Evolutionary conservation across 345 rosid species (phyloP), one percentile per base, ranked within the genome.

Genomic region (Capsella bursapastoris): DNA sequence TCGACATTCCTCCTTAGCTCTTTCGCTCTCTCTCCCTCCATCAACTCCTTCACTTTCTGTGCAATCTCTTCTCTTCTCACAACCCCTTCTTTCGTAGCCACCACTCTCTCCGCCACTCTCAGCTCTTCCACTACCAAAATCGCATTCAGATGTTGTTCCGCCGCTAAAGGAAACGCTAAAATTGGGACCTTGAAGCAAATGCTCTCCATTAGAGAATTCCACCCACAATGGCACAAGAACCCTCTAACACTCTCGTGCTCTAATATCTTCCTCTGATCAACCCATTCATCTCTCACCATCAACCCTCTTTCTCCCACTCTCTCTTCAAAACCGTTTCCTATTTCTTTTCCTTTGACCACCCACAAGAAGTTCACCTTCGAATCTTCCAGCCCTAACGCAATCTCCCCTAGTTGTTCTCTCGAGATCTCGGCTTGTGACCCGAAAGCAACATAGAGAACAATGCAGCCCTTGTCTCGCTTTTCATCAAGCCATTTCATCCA

Each of bases 101-200:
- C 68, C 52, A 63, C 38, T 43, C 53, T 63, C 40, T 7, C 53
- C 25, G 40, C 52, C n/a, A 63, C 68, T 29, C 40, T 45, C 6
- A 63, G 28, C 40, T 64, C 68, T 64, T 64, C 41, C 7, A 64
- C 68, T 15, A 64, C 68, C 55, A 64, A 64, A 15, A 64, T 48
- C 50, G 50, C 66, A 61, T 61, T 41, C 22, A 61, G 0, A 41
- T 50, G 49, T 61, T 61, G 50, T 50, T 61, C 66, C 18, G 50
- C 50, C 3, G 35, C 48, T 61, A 61, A 2, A 61, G 50, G 22
- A 61, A 61, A 25, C 50, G 66, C 66, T 50, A 61, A 61, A 43
- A 64, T 47, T 47, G 43, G 55, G 15, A 64, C 55, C 41, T 31
- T 28, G 15, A 15, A 47, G 28, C 66, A 61, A 61, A 61, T 64